phyloP scores from a whole-genome alignment of 1,139 yeast genomes.

The Saccharomyces uvarum region DNA sequence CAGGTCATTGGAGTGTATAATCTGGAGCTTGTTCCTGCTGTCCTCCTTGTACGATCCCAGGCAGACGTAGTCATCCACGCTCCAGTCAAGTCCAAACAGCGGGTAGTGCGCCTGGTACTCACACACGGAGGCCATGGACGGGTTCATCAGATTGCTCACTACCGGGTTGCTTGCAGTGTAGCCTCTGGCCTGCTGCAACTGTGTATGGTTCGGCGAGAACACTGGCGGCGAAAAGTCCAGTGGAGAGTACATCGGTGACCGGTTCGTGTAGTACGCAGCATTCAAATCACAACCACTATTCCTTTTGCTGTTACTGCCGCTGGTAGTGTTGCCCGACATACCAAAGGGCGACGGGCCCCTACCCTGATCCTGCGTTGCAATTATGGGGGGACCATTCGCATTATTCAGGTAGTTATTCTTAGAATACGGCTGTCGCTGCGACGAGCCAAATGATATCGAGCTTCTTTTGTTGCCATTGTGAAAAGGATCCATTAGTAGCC shows the following conservation, averaged over 20 bases:
- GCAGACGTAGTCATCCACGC: conserved; percentile 27
- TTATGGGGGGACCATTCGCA: background rate
- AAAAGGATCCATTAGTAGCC: background rate
- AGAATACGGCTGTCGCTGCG: background rate
- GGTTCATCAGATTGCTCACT: conserved; percentile 2
- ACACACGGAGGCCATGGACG: conserved; percentile 15
- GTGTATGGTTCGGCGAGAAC: conserved; percentile 13
- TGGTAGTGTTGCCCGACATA: conserved; percentile 1
- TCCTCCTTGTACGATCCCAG: conserved; percentile 32
- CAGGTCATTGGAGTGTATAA: conserved; percentile 34
- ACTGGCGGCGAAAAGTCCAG: conserved; percentile 18
- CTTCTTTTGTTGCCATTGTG: background rate
- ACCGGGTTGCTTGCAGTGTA: conserved; percentile 7
- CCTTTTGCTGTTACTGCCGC: background rate
- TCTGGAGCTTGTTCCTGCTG: conserved; percentile 26
- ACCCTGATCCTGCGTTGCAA: background rate
- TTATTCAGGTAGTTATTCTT: background rate
- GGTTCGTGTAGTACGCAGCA: conserved; percentile 10
- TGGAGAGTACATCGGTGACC: conserved; percentile 29
- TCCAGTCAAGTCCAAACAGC: conserved; percentile 30
- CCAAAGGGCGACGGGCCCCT: conserved; percentile 3
- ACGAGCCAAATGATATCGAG: background rate
- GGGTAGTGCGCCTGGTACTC: conserved; percentile 26
- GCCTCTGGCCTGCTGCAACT: conserved; percentile 16
- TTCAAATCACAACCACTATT: conserved; percentile 1